phyloP scores from a whole-genome alignment of 2,329 filamentous ascomycete species.

The Clarireedia homoeocarpa region DNA sequence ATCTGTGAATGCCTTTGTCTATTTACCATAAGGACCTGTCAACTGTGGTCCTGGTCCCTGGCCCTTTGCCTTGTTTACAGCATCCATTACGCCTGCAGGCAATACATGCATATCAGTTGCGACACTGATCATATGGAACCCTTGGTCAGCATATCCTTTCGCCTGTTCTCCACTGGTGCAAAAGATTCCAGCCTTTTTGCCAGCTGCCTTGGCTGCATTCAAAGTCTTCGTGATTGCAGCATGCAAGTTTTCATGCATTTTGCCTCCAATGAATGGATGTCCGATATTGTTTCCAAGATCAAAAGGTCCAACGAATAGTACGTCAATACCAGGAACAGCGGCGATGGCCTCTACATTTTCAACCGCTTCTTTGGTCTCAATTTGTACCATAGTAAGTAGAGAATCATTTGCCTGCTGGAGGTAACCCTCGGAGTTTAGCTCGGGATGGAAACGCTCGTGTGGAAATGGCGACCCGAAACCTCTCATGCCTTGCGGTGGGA shows the following conservation, averaged over 20 bases:
- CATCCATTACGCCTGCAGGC: conserved; percentile 37
- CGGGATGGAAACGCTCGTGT: conserved; percentile 40
- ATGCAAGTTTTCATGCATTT: conserved; percentile 50
- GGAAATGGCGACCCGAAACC: conserved; percentile 50
- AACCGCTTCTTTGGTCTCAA: conserved; percentile 57
- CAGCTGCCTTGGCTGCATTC: conserved; percentile 48
- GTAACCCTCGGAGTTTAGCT: conserved; percentile 45
- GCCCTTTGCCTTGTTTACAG: conserved; percentile 41
- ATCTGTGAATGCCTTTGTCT: neutral
- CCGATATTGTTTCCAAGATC: conserved; percentile 58
- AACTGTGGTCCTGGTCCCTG: conserved; percentile 23
- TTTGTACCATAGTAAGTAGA: conserved; percentile 58
- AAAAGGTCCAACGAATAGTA: conserved; percentile 59
- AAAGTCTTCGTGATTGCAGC: conserved; percentile 51
- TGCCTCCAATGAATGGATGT: conserved; percentile 51
- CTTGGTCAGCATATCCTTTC: conserved; percentile 44
- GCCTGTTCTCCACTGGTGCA: conserved; percentile 49
- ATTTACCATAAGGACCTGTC: conserved; percentile 26
- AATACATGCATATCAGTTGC: conserved; percentile 49
- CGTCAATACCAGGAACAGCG: conserved; percentile 50
- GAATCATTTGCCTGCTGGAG: conserved; percentile 48
- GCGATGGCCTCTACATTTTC: conserved; percentile 55
- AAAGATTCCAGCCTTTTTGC: conserved; percentile 59
- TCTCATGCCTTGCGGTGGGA: conserved; percentile 45
- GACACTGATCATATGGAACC: conserved; percentile 55